Percentiles rank a stretch among this genome's conserved stretches.
phyloP scores from a whole-genome alignment of 805 yeast genomes.

The Grigorovia jiainica region DNA sequence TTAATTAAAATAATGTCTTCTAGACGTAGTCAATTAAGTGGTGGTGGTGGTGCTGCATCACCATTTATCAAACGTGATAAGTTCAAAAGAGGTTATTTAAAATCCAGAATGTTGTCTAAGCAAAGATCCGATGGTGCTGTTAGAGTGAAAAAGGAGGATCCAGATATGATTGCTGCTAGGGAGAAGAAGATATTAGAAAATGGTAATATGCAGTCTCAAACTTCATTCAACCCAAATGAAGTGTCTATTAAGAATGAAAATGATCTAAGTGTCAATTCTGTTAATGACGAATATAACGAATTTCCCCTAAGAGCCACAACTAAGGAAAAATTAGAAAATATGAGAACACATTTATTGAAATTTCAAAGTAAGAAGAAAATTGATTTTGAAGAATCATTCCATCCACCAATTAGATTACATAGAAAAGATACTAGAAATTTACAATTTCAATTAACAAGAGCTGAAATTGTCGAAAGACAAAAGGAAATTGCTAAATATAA shows the following conservation, averaged over 20 bases:
- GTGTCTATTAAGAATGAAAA: constrained; percentile 8
- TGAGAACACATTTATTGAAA: constrained; percentile 70
- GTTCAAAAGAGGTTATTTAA: constrained; percentile 27
- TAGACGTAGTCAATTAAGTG: constrained; percentile 8
- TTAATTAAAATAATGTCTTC: background rate
- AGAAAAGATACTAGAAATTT: constrained; percentile 88
- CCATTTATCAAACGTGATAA: constrained; percentile 31
- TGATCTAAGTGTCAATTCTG: background rate
- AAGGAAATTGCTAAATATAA: constrained; percentile 36
- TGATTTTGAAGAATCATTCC: constrained; percentile 63
- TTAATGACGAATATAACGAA: constrained; percentile 27
- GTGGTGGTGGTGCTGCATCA: constrained; percentile 18
- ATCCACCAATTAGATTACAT: constrained; percentile 77
- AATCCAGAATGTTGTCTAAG: constrained; percentile 13
- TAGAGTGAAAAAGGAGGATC: constrained; percentile 26
- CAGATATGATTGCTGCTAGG: constrained; percentile 20
- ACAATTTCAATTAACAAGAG: constrained; percentile 74
- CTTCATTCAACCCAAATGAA: constrained; percentile 2
- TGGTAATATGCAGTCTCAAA: background rate
- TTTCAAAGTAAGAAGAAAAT: constrained; percentile 67
- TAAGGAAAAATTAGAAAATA: constrained; percentile 57
- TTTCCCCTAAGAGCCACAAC: constrained; percentile 59
- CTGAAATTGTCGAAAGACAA: constrained; percentile 60
- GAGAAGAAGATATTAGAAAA: constrained; percentile 15
- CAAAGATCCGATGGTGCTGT: constrained; percentile 2